Percentiles rank a stretch among this genome's conserved stretches.
Evolutionary conservation across 345 rosid species (phyloP).

Genomic region (Rhodamnia argentea): DNA sequence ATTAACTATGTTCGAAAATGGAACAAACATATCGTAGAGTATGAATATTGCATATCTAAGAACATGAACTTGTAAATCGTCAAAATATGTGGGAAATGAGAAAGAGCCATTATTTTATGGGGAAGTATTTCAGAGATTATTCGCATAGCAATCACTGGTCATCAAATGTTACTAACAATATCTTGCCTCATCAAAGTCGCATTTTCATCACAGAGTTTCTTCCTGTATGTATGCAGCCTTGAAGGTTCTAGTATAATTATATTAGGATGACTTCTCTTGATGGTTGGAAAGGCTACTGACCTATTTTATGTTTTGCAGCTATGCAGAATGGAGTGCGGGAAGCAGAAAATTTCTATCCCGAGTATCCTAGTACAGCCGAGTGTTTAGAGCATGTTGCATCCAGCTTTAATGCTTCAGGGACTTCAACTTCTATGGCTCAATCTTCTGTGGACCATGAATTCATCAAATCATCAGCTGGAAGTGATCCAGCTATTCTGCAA

Average conservation of each 20-base stretch:
- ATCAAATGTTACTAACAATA: not conserved
- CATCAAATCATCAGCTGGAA: conserved; percentile 32
- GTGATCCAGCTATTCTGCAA: conserved; percentile 40
- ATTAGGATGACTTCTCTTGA: not conserved
- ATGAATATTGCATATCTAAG: not conserved
- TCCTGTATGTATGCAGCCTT: not conserved
- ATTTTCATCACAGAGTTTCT: not conserved
- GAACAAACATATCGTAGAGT: not conserved
- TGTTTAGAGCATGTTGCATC: conserved; percentile 38
- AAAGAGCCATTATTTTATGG: not conserved
- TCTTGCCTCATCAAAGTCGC: not conserved
- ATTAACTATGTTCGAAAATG: not conserved
- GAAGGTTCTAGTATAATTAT: not conserved
- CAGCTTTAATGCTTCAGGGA: conserved; percentile 31
- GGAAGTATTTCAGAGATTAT: not conserved
- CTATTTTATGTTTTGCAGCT: conserved; percentile 17
- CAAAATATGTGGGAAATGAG: not conserved
- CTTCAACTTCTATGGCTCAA: conserved; percentile 45
- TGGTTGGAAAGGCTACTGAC: not conserved
- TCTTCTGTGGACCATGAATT: conserved; percentile 48
- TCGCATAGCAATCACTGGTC: not conserved
- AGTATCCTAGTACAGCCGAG: conserved; percentile 30
- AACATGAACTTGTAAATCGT: not conserved
- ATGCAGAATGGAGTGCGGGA: conserved; percentile 35
- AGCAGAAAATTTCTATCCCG: conserved; percentile 33